These are phyloP conservation scores for Fusarium agapanthi DNA, from an alignment of 2,329 filamentous ascomycete species.

Conservation along the genomic window DNA sequence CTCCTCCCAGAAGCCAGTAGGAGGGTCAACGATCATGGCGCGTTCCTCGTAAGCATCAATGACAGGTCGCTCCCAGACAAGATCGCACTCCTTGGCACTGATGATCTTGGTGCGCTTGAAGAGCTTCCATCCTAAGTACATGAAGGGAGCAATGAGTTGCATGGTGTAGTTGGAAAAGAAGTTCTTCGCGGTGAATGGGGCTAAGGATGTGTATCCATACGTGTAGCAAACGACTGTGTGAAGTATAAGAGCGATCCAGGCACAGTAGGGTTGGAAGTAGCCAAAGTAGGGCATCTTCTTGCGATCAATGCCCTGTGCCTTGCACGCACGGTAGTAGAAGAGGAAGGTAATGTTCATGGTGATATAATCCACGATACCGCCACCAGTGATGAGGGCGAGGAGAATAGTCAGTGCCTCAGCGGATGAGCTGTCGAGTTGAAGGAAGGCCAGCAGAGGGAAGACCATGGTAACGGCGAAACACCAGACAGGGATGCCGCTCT, in stretches of 20 bases:
- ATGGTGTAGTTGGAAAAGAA: constrained; percentile 61
- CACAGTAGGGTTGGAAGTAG: constrained; percentile 41
- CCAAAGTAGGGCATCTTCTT: constrained; percentile 60
- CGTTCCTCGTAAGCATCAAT: constrained; percentile 61
- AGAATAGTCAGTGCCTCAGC: constrained; percentile 55
- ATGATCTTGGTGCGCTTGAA: constrained; percentile 62
- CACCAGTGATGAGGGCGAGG: constrained; percentile 56
- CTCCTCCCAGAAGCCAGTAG: constrained; percentile 51
- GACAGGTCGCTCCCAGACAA: constrained; percentile 62
- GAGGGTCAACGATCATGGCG: constrained; percentile 45
- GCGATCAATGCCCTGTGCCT: constrained; percentile 56
- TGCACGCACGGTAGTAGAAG: constrained; percentile 63
- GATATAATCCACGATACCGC: constrained; percentile 60
- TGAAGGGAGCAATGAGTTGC: constrained; percentile 56
- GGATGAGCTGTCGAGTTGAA: constrained; percentile 53
- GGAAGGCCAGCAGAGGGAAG: constrained; percentile 57
- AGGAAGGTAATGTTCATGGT: constrained; percentile 65
- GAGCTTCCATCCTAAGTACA: constrained; percentile 66
- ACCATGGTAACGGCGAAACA: constrained; percentile 58
- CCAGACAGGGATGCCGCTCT: constrained; percentile 63
- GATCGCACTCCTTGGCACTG: constrained; percentile 58
- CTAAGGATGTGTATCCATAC: constrained; percentile 62
- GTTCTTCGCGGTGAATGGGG: constrained; percentile 57
- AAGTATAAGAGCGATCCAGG: constrained; percentile 28
- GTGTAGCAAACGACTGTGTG: constrained; percentile 47